A percentile compares a stretch with the other conserved stretches of the same genome.
These are phyloP conservation scores for Lizanozyma gosingica DNA, from an alignment of 1,139 yeast species.

Conservation along the genomic window DNA sequence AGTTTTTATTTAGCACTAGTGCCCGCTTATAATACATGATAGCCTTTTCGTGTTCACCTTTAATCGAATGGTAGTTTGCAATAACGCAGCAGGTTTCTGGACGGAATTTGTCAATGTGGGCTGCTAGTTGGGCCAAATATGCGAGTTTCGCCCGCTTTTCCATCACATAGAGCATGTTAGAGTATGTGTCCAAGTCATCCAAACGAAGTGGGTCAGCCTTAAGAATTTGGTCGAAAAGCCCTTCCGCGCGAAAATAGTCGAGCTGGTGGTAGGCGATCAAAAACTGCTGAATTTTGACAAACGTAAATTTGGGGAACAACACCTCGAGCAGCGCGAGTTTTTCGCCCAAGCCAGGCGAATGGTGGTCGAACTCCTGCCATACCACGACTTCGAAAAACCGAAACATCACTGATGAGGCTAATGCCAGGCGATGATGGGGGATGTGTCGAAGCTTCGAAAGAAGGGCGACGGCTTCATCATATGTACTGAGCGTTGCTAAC, in stretches of 20 bases:
- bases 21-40: conserved; percentile 91
- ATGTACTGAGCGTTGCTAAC: conserved; percentile 50
- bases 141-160: conserved; percentile 81
- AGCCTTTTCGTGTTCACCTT: conserved; percentile 91
- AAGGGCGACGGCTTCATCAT: conserved; percentile 52
- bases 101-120: conserved; percentile 74
- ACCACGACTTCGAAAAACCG: conserved; percentile 62
- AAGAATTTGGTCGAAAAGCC: conserved; percentile 67
- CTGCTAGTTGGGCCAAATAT: conserved; percentile 77
- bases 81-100: conserved; percentile 94
- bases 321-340: conserved; percentile 39
- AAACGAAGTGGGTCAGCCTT: conserved; percentile 75
- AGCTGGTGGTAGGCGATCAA: conserved; percentile 69
- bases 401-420: conserved; percentile 42
- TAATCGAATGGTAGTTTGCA: conserved; percentile 88
- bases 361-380: conserved; percentile 75
- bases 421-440: conserved; percentile 8
- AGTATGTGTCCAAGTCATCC: conserved; percentile 86
- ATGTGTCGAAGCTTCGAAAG: conserved; percentile 27
- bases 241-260: conserved; percentile 75
- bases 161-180: conserved; percentile 91
- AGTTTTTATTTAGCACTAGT: conserved; percentile 66
- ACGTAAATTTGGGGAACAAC: conserved; percentile 64
- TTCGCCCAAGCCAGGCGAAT: conserved; percentile 40
- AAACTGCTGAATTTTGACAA: conserved; percentile 73